Percentiles rank a stretch among this genome's conserved stretches.
Conservation (phyloP, 1,284 basidiomycete species). For the Boletus smithii region DNA sequence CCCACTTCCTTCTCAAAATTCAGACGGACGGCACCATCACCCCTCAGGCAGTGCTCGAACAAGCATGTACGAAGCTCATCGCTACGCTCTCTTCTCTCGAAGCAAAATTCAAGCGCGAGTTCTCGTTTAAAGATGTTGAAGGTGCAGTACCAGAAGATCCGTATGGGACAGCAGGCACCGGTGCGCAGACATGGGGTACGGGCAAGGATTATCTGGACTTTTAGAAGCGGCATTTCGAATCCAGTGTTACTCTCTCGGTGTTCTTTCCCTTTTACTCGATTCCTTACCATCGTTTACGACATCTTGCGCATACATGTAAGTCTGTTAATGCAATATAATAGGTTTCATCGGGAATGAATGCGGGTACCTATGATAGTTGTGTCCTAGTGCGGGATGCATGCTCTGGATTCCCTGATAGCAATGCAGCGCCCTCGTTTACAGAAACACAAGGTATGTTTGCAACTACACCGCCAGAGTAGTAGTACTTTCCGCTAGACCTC, state of each 20-base stretch:
- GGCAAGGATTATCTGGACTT: conserved; percentile 70
- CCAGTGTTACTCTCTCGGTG: neutral
- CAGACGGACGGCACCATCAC: conserved; percentile 90
- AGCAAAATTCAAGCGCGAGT: conserved; percentile 73
- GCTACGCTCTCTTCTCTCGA: conserved; percentile 67
- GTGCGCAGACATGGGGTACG: conserved; percentile 40
- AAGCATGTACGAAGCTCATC: conserved; percentile 83
- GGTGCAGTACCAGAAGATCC: conserved; percentile 53
- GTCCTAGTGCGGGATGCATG: no score
- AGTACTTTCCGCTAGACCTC: no score
- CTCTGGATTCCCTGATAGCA: no score
- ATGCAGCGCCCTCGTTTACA: no score
- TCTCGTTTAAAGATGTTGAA: conserved; percentile 69
- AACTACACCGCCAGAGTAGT: no score
- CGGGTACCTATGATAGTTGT: no score
- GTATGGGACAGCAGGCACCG: conserved; percentile 46
- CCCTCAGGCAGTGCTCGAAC: conserved; percentile 80
- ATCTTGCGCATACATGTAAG: conserved; percentile 5
- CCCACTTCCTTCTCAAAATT: conserved; percentile 90
- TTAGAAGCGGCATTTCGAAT: conserved; percentile 28
- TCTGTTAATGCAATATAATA: conserved; percentile 2
- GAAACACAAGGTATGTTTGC: no score
- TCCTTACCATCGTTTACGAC: neutral
- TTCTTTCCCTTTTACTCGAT: neutral
- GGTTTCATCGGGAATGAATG: neutral